phyloP scores from a whole-genome alignment of 345 rosid genomes.

The Sapria himalayana region DNA sequence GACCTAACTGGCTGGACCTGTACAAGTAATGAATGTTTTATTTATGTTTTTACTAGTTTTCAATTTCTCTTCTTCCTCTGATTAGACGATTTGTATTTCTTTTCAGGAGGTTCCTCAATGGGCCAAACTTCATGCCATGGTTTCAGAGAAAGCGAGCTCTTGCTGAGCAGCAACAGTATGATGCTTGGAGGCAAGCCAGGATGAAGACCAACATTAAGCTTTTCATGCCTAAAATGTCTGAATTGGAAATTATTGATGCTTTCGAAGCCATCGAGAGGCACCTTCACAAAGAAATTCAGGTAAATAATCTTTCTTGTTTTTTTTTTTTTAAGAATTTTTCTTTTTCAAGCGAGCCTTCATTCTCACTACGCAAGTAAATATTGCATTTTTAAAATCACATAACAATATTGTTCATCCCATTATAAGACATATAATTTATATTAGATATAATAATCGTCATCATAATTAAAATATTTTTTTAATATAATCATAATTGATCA shows the following conservation, averaged over 20 bases:
- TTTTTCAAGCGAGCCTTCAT: too few relatives aligned
- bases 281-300: slow-evolving; percentile 52
- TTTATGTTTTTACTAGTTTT: neutral
- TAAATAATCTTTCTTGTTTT: slow-evolving; percentile 10
- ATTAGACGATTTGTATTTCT: slow-evolving; percentile 6
- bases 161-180: slow-evolving; percentile 72
- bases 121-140: slow-evolving; percentile 93
- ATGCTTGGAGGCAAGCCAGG: slow-evolving; percentile 78
- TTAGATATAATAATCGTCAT: too few relatives aligned
- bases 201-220: slow-evolving; percentile 47
- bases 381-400: too few relatives aligned
- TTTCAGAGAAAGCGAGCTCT: slow-evolving; percentile 61
- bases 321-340: neutral
- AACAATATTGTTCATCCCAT: too few relatives aligned
- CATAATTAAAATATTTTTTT: too few relatives aligned
- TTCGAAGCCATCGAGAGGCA: slow-evolving; percentile 76
- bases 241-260: slow-evolving; percentile 76
- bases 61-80: slow-evolving; percentile 4
- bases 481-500: too few relatives aligned
- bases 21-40: slow-evolving; percentile 36
- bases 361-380: too few relatives aligned
- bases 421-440: too few relatives aligned
- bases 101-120: slow-evolving; percentile 68
- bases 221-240: slow-evolving; percentile 51
- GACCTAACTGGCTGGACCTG: slow-evolving; percentile 87